These are phyloP conservation scores for Eutypa lata DNA, from an alignment of 2,329 filamentous ascomycete genomes.

Conservation along the genomic window DNA sequence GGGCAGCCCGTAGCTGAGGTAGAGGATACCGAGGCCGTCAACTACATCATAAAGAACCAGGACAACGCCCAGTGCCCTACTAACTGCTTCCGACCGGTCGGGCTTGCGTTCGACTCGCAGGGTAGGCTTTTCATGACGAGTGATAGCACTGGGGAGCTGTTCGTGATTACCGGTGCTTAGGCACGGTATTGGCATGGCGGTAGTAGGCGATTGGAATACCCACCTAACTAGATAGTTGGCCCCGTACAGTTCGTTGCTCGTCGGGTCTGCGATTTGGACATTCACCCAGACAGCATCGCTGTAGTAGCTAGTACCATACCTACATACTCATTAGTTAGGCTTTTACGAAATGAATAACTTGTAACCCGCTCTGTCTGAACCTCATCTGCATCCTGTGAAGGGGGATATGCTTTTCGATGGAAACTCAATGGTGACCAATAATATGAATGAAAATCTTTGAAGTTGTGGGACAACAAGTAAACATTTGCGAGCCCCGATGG, in stretches of 20 bases:
- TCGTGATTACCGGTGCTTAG: slow-evolving; percentile 3
- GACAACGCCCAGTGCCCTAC: slow-evolving; percentile 51
- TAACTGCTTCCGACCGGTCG: slow-evolving; percentile 60
- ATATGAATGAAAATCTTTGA: no score
- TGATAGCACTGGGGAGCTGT: slow-evolving; percentile 12
- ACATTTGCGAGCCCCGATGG: no score
- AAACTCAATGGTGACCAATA: no score
- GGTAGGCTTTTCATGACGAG: slow-evolving; percentile 12
- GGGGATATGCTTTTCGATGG: no score
- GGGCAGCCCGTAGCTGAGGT: slow-evolving; percentile 38
- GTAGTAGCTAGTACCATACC: no score
- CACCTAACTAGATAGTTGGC: not conserved
- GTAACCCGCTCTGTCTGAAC: no score
- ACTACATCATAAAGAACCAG: slow-evolving; percentile 53
- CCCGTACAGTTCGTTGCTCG: not conserved
- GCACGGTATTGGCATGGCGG: not conserved
- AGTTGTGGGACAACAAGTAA: no score
- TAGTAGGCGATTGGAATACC: not conserved
- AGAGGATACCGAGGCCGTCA: slow-evolving; percentile 44
- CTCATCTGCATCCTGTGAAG: no score
- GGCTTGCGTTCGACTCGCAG: slow-evolving; percentile 39
- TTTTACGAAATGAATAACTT: no score
- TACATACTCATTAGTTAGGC: no score
- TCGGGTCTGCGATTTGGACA: not conserved
- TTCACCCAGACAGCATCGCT: not conserved